Percentiles rank a stretch among this genome's conserved stretches.
Conservation (phyloP, 768 basidiomycete genomes). For the Hortiboletus campestris region DNA sequence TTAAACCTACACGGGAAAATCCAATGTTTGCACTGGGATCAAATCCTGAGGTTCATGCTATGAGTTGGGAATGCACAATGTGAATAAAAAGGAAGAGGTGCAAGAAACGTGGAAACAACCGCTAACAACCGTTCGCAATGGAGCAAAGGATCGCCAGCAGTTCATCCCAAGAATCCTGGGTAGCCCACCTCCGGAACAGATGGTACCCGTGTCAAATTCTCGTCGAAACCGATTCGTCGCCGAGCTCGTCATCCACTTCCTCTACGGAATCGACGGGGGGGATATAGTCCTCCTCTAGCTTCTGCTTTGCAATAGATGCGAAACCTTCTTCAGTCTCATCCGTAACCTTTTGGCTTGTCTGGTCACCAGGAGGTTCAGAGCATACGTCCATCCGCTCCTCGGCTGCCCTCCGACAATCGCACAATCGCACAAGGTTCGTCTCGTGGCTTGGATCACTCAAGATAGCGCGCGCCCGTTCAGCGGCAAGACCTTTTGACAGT, state of each 20-base stretch:
- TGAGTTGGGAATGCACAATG: slow-evolving; percentile 2
- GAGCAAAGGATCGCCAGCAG: slow-evolving; percentile 33
- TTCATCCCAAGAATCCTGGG: slow-evolving; percentile 29
- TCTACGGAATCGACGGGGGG: slow-evolving; percentile 13
- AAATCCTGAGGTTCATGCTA: neutral
- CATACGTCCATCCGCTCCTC: slow-evolving; percentile 15
- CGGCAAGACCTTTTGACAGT: slow-evolving; percentile 66
- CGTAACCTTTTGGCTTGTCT: slow-evolving; percentile 24
- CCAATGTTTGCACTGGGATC: neutral
- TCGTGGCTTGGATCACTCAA: slow-evolving; percentile 48
- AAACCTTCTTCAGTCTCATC: slow-evolving; percentile 54
- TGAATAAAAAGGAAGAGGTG: slow-evolving; percentile 1
- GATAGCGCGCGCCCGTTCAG: slow-evolving; percentile 57
- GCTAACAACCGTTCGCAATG: slow-evolving; percentile 30
- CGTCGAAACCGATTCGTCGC: slow-evolving; percentile 14
- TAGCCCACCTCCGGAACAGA: slow-evolving; percentile 5
- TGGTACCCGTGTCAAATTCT: slow-evolving; percentile 5
- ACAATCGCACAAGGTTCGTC: slow-evolving; percentile 42
- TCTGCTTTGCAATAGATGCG: slow-evolving; percentile 40
- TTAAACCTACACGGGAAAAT: neutral
- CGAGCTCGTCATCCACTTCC: slow-evolving; percentile 18
- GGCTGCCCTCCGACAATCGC: slow-evolving; percentile 36
- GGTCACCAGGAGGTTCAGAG: slow-evolving; percentile 18
- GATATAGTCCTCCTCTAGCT: slow-evolving; percentile 25
- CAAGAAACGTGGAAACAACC: slow-evolving; percentile 30